Base-by-base conservation (phyloP, 805 yeast species). In the Ogataea saltuana region DNA sequence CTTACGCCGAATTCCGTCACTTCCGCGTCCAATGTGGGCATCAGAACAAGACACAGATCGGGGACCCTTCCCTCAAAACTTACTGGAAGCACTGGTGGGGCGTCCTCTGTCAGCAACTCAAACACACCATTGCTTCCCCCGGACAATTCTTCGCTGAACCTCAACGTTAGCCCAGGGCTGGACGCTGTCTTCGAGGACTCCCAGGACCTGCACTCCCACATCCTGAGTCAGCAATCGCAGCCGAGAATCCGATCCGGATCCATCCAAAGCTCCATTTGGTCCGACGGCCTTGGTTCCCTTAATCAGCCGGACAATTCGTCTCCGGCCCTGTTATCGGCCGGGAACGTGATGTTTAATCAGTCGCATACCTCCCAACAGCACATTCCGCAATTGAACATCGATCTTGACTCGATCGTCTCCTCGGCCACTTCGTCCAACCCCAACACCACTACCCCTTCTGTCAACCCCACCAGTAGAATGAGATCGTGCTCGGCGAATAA, bases 21-120 rank as follows among this genome's bases (percentile, higher is more conserved):
- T 27, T 44, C 66, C 44, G 54, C 63, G 22, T 53, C 63, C 48
- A 59, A 61, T 51, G 51, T 71, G 53, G 71, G 76, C 2, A 59
- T 69, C 40, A 67, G 79, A 53, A 70, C 78, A 12, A 73, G 93
- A 48, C 79, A 85, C 33, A 73, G 95, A 50, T 85, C 93, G 2
- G 93, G 93, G 2, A 86, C 95, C 11, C 66, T 86, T 36, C 91
- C 93, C 7, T 80, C 89, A 16, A 67, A 83, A 36, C 71, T 81
- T 15, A 34, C 23, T 42, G 56, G 65, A 12, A 51, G 51, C 21
- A 29, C 51, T 36, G 47, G 61, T 2, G 43, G 44, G 35, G 53
- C 46, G 2, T 46, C 52, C 23, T 45, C 53, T 25, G 35, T 48
- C 29, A 50, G 51, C 42, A 33, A 49, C 18, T 29, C 50, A 3